A percentile compares a stretch with the other conserved stretches of the same genome.
These are phyloP conservation scores for Chenopodium berlandieri DNA, from an alignment of 148 eudicot genomes.

Conservation along the genomic window DNA sequence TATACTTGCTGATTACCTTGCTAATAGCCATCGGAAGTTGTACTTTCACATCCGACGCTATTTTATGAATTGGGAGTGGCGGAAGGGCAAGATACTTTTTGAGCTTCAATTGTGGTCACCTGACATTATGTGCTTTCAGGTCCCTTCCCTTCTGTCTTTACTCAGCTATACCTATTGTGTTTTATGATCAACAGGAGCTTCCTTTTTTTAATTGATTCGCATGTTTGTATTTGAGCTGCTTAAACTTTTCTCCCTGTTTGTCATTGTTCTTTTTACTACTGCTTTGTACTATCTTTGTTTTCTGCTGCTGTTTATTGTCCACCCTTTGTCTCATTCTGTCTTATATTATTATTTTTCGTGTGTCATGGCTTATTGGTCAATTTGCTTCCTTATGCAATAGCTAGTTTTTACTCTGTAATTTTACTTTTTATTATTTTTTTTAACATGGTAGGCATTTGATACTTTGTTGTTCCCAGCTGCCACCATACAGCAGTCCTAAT, in stretches of 20 bases:
- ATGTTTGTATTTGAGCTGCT: neutral
- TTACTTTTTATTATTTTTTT: too few relatives aligned
- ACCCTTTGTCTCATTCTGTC: neutral
- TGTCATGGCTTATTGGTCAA: neutral
- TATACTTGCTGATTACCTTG: slow-evolving; percentile 93
- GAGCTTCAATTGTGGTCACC: slow-evolving; percentile 95
- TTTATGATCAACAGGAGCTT: slow-evolving; percentile 7
- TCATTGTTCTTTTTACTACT: neutral
- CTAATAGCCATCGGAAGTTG: slow-evolving; percentile 63
- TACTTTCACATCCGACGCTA: slow-evolving; percentile 75
- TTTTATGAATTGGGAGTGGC: slow-evolving; percentile 82
- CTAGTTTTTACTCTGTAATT: neutral
- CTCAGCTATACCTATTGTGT: neutral
- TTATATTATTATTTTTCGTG: neutral
- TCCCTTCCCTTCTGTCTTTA: slow-evolving; percentile 22
- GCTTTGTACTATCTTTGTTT: neutral
- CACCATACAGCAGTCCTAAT: slow-evolving; percentile 7
- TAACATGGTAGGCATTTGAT: neutral
- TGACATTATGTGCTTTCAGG: slow-evolving; percentile 95
- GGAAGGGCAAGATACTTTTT: slow-evolving; percentile 62
- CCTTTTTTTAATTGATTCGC: neutral
- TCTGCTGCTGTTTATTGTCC: neutral
- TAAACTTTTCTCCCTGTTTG: too few relatives aligned
- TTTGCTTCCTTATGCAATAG: neutral
- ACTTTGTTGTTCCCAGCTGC: neutral